Base-by-base conservation (phyloP, 495 filamentous ascomycete genomes). In the Penicillium bialowiezense region DNA sequence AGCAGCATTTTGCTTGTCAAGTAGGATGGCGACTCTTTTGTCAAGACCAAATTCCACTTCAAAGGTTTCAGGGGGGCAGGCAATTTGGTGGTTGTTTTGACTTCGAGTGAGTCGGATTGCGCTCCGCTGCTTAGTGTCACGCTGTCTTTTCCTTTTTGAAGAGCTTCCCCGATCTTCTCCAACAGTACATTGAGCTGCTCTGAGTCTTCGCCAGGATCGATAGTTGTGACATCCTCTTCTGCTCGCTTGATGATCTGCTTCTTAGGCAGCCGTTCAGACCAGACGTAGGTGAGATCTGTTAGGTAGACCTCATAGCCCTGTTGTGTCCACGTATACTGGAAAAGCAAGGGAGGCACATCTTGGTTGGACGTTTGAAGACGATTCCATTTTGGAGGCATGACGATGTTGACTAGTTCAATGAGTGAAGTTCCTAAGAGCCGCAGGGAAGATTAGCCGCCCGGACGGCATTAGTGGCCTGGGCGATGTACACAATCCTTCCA, bases 281-380 rank as follows among this genome's bases (percentile, higher is more conserved):
- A 98, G n/a, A 97, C 67, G 49, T 82, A 76, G 60, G 83, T 86
- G 14, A 97, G 79, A 65, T 98, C 93, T 3, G 92, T 93, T 23
- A 97, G 62, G 48, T 83, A 79, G 31, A 97, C 55, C 8, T 73
- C 78, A 70, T 97, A 98, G 33, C 81, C 80, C 23, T 70, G 59
- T 17, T 59, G 31, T 14, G 69, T 74, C 50, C 80, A 77, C 15
- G 62, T 60, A 36, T 73, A 72, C 58, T 79, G 80, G 46, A 81
- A 69, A 2, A 87, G 67, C 28, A 86, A 67, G 8, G 78, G 70
- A n/a, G 82, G 80, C 5, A 60, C 15, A 13, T 18, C 15, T 32
- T 44, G 49, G 13, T 55, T 19, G 6, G 52, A 43, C 17, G 64
- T 41, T 40, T 44, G 50, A 12, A 79, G 51, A 26, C 56, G 63